These are phyloP conservation scores for Collybia nuda DNA, from an alignment of 768 basidiomycete genomes.

Conservation along the genomic window DNA sequence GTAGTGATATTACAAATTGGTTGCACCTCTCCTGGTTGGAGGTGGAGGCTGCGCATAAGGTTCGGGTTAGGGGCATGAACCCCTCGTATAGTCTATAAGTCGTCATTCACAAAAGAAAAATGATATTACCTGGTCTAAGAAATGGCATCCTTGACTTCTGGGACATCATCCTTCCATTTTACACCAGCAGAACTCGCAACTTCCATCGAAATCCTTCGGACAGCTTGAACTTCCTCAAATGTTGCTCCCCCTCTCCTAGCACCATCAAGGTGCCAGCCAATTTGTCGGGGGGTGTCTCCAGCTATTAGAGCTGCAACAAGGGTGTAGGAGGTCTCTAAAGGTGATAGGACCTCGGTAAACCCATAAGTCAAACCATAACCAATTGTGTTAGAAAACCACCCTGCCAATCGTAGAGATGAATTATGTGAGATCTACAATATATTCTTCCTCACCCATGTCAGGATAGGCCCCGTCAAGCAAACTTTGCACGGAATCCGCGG, in stretches of 20 bases:
- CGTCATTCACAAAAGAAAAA: neutral
- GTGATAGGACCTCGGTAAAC: slow-evolving; percentile 42
- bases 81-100: neutral
- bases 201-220: slow-evolving; percentile 54
- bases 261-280: slow-evolving; percentile 63
- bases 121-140: neutral
- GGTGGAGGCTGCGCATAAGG: slow-evolving; percentile 7
- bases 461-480: slow-evolving; percentile 56
- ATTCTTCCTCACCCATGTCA: slow-evolving; percentile 52
- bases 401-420: slow-evolving; percentile 27
- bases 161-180: slow-evolving; percentile 52
- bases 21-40: slow-evolving; percentile 14
- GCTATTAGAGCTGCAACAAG: slow-evolving; percentile 64
- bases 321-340: slow-evolving; percentile 57
- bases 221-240: slow-evolving; percentile 49
- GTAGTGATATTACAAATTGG: slow-evolving; percentile 14
- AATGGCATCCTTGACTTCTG: slow-evolving; percentile 33
- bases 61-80: neutral
- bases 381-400: slow-evolving; percentile 51
- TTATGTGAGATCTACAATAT: neutral
- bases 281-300: slow-evolving; percentile 61
- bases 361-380: slow-evolving; percentile 61
- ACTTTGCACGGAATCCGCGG: slow-evolving; percentile 43
- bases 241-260: slow-evolving; percentile 57
- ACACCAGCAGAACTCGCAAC: slow-evolving; percentile 48